Evolutionary conservation across 495 filamentous ascomycete genomes (phyloP).

Genomic region (Acidomyces sp.): DNA sequence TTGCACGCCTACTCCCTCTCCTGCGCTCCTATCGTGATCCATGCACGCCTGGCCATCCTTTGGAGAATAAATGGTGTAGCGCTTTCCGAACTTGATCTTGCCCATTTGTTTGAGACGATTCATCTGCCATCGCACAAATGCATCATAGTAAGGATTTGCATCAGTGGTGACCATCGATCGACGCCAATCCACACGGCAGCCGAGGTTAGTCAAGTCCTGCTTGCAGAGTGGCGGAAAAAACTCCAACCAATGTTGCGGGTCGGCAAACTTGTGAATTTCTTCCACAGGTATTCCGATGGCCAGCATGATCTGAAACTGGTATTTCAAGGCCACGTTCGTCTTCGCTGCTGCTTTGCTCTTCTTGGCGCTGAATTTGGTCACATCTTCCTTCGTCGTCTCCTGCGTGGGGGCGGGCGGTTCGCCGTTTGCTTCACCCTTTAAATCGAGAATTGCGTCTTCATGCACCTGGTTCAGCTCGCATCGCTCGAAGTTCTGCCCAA

Average conservation of each 20-base stretch:
- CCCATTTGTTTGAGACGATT: slow-evolving; percentile 74
- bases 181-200: slow-evolving; percentile 83
- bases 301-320: slow-evolving; percentile 83
- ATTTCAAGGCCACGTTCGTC: slow-evolving; percentile 67
- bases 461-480: slow-evolving; percentile 33
- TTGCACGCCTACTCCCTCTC: slow-evolving; percentile 80
- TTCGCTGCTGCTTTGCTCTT: slow-evolving; percentile 93
- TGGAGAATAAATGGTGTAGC: slow-evolving; percentile 90
- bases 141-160: slow-evolving; percentile 92
- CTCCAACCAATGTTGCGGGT: slow-evolving; percentile 75
- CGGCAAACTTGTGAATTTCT: slow-evolving; percentile 84
- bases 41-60: slow-evolving; percentile 97
- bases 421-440: slow-evolving; percentile 46
- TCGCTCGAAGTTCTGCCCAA: slow-evolving; percentile 73
- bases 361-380: slow-evolving; percentile 83
- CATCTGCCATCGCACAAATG: slow-evolving; percentile 97
- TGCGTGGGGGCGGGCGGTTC: slow-evolving; percentile 43
- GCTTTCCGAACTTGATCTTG: slow-evolving; percentile 88
- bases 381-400: slow-evolving; percentile 52
- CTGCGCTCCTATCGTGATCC: slow-evolving; percentile 88
- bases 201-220: slow-evolving; percentile 69
- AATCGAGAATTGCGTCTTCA: slow-evolving; percentile 55
- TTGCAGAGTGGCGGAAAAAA: slow-evolving; percentile 77
- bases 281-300: slow-evolving; percentile 67
- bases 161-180: slow-evolving; percentile 87